Evolutionary conservation across 331 rosid genomes (phyloP).

Genomic region (Rhamnella rubrinervis): DNA sequence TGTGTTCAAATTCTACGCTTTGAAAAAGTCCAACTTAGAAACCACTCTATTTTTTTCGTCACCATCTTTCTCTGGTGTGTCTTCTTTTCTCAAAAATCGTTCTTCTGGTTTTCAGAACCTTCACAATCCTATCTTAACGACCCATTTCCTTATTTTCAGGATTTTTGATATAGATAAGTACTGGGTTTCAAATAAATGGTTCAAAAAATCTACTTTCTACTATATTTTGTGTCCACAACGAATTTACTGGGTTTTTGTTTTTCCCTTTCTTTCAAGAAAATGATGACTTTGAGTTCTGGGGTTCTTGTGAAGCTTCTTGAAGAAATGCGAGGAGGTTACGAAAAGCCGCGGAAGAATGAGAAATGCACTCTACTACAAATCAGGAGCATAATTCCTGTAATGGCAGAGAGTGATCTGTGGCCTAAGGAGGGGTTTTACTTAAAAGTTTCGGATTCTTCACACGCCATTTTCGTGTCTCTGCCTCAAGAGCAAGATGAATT

Average conservation of each 20-base stretch:
- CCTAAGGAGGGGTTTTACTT: conserved; percentile 36
- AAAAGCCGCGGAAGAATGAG: neutral
- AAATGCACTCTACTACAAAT: conserved; percentile 25
- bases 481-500: conserved; percentile 36
- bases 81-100: no score
- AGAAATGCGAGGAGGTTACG: conserved; percentile 21
- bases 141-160: neutral
- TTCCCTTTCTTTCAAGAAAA: neutral
- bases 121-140: no score
- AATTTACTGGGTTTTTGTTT: neutral
- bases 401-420: conserved; percentile 36
- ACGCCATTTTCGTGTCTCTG: conserved; percentile 34
- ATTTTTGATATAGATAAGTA: no score
- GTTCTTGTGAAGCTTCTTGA: conserved; percentile 36
- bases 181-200: no score
- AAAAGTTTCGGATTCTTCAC: conserved; percentile 42
- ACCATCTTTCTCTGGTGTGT: neutral
- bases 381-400: conserved; percentile 32
- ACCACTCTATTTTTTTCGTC: neutral
- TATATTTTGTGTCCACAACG: no score
- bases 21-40: no score
- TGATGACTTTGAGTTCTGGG: conserved; percentile 31
- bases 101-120: neutral
- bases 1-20: neutral
- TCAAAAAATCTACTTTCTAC: neutral